These are phyloP conservation scores for Dioszegia aurantiaca DNA, from an alignment of 768 basidiomycete genomes.

Conservation along the genomic window DNA sequence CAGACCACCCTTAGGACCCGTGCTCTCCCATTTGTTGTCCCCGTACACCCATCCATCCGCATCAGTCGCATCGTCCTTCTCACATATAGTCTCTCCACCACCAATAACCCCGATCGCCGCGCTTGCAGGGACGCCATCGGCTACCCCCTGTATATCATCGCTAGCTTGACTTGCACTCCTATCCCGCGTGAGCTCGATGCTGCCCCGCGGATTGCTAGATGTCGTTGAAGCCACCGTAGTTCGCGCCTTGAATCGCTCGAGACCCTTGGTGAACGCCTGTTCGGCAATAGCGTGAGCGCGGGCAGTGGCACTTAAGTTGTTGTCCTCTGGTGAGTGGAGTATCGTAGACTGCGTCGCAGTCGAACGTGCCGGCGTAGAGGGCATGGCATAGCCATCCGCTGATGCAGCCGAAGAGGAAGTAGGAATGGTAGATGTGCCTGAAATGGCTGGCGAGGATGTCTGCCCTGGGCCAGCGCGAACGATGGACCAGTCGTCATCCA, in stretches of 20 bases:
- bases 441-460: constrained; percentile 42
- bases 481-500: constrained; percentile 86
- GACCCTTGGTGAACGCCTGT: constrained; percentile 52
- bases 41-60: constrained; percentile 88
- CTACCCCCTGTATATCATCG: constrained; percentile 25
- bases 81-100: constrained; percentile 26
- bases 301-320: constrained; percentile 13
- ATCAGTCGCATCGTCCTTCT: constrained; percentile 60
- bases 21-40: constrained; percentile 91
- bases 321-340: background rate
- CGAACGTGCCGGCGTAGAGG: background rate
- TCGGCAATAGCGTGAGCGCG: constrained; percentile 47
- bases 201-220: constrained; percentile 13
- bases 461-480: constrained; percentile 52
- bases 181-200: constrained; percentile 18
- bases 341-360: background rate
- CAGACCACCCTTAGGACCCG: constrained; percentile 72
- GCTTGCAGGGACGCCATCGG: background rate
- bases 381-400: constrained; percentile 56
- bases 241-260: constrained; percentile 50
- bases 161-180: constrained; percentile 38
- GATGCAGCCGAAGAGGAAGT: constrained; percentile 13
- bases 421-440: constrained; percentile 55
- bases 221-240: constrained; percentile 28
- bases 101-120: background rate